Base-by-base conservation (phyloP, 495 filamentous ascomycete species). In the Lepidopterella palustris region DNA sequence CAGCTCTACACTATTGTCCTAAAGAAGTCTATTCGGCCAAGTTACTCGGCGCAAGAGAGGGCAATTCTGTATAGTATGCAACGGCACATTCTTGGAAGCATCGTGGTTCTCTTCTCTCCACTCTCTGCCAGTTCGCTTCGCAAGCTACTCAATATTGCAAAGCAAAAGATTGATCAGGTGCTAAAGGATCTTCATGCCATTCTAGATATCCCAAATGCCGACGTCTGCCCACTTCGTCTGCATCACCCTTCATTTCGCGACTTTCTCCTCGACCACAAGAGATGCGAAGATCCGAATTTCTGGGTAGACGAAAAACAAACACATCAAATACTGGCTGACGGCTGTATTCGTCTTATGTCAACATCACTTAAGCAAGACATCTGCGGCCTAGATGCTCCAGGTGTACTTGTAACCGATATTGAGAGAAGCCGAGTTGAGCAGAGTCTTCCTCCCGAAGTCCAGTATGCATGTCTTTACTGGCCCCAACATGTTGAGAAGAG, bases 181-280 rank as follows among this genome's bases (percentile, higher is more conserved):
- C 39, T 74, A 48, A 54, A 64, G 25, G 40, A 32, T 11, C 66
- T 76, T 15, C 67, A 71, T 52, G 67, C 73, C 8, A 68, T 77
- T 29, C 58, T 79, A 0, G 53, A 67, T 58, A 67, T 76, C 26
- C 68, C 73, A 28, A 57, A 68, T 2, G 58, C 72, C 29, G 1
- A 51, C 21, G 48, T 53, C 20, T 20, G 20, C 15, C 70, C 70
- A 4, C 51, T 81, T 28, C 68, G 70, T 15, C 63, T 76, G 1
- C 73, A 74, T 45, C 77, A 82, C 60, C 72, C 68, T 20, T 80
- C 78, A 27, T 78, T 82, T 59, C 77, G 74, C 49, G 78, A 81
- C 62, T 81, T 76, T 59, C 72, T 82, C 13, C 53, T 80, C 40
- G 70, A 77, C 57, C 50, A 25, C 32, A 49, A 66, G 8, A 69